Evolutionary conservation across 345 rosid genomes (phyloP).

Genomic region (Eucalyptus tenuipes): DNA sequence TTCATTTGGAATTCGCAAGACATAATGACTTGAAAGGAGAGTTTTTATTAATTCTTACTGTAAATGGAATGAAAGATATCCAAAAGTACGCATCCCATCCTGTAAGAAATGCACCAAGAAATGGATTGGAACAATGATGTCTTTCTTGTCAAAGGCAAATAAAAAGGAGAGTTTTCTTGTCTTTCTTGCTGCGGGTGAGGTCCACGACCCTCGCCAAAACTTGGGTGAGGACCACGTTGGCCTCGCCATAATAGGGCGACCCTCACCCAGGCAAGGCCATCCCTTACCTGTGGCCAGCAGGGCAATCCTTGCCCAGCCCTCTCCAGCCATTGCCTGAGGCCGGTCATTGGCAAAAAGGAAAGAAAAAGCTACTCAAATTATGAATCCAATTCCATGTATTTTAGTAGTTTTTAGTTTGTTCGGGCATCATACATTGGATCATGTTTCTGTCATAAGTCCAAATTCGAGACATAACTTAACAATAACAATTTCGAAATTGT

Average conservation of each 20-base stretch:
- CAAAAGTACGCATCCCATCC: conserved; percentile 74
- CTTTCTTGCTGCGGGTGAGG: no score
- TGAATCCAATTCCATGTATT: not conserved
- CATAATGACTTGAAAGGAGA: not conserved
- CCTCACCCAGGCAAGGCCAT: no score
- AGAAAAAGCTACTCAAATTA: not conserved
- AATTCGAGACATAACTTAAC: no score
- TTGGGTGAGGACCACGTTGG: no score
- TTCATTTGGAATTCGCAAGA: not conserved
- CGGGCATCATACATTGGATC: not conserved
- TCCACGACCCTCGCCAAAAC: no score
- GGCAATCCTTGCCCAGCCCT: no score
- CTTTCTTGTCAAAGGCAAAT: not conserved
- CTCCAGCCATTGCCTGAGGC: no score
- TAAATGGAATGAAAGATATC: conserved; percentile 55
- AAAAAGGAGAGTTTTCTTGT: not conserved
- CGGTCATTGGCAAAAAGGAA: no score
- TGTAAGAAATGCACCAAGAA: conserved; percentile 3
- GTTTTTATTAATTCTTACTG: conserved; percentile 23
- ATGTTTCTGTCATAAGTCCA: no score
- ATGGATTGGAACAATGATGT: not conserved
- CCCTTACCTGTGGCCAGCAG: no score
- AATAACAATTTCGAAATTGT: not conserved
- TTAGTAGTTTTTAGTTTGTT: no score
- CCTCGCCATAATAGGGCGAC: no score